Evolutionary conservation across 331 rosid species (phyloP), one percentile per base, ranked within the genome.

Genomic region (Arachis monticola): DNA sequence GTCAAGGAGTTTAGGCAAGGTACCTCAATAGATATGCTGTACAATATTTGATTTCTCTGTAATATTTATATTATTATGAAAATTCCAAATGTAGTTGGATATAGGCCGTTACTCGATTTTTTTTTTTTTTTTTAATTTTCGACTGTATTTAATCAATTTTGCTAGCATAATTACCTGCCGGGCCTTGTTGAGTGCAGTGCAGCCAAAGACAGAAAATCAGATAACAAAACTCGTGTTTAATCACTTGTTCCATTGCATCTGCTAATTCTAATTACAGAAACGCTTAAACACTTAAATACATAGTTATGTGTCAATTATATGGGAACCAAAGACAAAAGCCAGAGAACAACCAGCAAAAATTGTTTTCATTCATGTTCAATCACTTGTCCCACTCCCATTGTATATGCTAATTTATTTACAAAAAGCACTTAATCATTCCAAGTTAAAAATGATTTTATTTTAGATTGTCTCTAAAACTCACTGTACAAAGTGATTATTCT

Each of bases 111-210:
- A 14, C 53, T 53, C 38, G 9, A 46, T n/a, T n/a, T n/a, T n/a
- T n/a, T n/a, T 53, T 74, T 74, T 69, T 84, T 59, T 44, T 61
- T 58, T 78, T 70, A n/a, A 56, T 73, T 46, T 62, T 40, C 6
- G 2, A 17, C 62, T 72, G 78, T 78, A 74, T 70, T 72, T 70
- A 47, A 69, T 47, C 81, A 78, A 71, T 84, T 84, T 81, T 84
- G 81, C 57, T 69, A 60, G 79, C 59, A 35, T 6, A 69, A 83
- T 61, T 71, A 65, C 79, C 56, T 64, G 41, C 46, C 4, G 40
- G 40, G 40, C 40, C 40, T 35, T 35, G 40, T 12, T 46, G 56
- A 44, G 13, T 41, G 58, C 68, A 73, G 35, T 52, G 14, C 6
- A 50, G 31, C 41, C 47, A 12, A 64, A 70, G 17, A 6, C 17